A percentile compares a stretch with the other conserved stretches of the same genome.
Conservation (phyloP, 2,329 filamentous ascomycete genomes). For the Erysiphe pulchra region DNA sequence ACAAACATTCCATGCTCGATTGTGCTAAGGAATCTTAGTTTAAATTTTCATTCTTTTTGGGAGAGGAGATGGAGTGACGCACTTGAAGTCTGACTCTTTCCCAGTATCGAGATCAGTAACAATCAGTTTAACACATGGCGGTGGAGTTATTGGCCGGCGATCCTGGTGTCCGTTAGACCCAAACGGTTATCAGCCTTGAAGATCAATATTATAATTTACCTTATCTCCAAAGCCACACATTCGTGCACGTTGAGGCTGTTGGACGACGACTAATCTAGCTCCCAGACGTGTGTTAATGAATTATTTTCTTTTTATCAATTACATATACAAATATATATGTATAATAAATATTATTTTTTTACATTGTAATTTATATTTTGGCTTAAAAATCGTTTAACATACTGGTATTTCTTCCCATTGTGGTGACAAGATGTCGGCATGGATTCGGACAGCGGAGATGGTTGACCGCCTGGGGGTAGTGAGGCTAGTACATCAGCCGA, state of each 20-base stretch:
- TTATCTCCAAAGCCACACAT: slow-evolving; percentile 99
- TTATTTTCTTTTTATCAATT: neutral
- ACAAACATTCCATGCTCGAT: slow-evolving; percentile 44
- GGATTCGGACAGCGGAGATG: slow-evolving; percentile 5
- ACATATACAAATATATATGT: too few species aligned
- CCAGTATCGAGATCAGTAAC: slow-evolving; percentile 50
- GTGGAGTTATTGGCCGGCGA: slow-evolving; percentile 81
- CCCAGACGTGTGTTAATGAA: slow-evolving; percentile 2
- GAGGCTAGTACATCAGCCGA: slow-evolving; percentile 1
- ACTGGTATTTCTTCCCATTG: slow-evolving; percentile 11
- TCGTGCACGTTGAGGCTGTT: slow-evolving; percentile 76
- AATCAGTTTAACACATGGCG: slow-evolving; percentile 67
- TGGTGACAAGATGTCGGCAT: slow-evolving; percentile 4
- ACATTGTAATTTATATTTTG: too few species aligned
- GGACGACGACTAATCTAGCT: slow-evolving; percentile 50
- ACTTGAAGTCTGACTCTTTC: slow-evolving; percentile 68
- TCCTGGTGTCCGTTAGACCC: slow-evolving; percentile 28
- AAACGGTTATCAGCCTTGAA: neutral
- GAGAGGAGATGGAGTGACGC: slow-evolving; percentile 13
- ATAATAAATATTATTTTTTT: too few species aligned
- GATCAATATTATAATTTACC: slow-evolving; percentile 20
- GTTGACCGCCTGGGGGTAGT: slow-evolving; percentile 4
- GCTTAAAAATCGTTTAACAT: slow-evolving; percentile 1
- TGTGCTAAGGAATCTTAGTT: slow-evolving; percentile 21
- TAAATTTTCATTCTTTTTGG: neutral